These are phyloP conservation scores for Scleroderma bovista DNA, from an alignment of 768 basidiomycete species.

Conservation along the genomic window DNA sequence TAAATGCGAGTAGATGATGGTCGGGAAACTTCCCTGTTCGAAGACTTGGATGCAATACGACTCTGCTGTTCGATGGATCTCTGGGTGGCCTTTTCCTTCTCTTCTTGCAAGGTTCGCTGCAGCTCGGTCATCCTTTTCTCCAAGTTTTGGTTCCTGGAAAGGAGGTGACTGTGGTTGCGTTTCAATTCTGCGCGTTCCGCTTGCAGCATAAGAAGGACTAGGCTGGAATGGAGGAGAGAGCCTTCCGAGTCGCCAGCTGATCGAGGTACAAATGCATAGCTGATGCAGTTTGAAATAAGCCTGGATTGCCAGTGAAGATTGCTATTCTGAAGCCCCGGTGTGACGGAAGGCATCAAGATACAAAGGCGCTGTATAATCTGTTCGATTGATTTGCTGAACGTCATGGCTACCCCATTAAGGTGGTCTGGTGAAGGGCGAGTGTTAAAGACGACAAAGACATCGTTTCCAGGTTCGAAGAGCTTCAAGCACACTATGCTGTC, in stretches of 20 bases:
- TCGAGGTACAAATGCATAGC: slow-evolving; percentile 45
- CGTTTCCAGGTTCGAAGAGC: slow-evolving; percentile 14
- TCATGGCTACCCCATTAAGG: slow-evolving; percentile 48
- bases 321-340: slow-evolving; percentile 20
- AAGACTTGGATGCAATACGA: not conserved
- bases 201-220: slow-evolving; percentile 39
- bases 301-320: slow-evolving; percentile 49
- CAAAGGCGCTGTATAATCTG: slow-evolving; percentile 37
- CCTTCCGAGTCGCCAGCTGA: slow-evolving; percentile 18
- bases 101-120: slow-evolving; percentile 3
- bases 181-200: slow-evolving; percentile 37
- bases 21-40: not conserved
- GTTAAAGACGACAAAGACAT: slow-evolving; percentile 56
- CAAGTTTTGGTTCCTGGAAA: slow-evolving; percentile 17
- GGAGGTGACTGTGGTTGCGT: slow-evolving; percentile 19
- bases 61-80: slow-evolving; percentile 6
- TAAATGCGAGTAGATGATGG: not conserved
- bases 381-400: slow-evolving; percentile 41
- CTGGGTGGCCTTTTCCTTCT: not conserved
- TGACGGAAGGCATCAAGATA: slow-evolving; percentile 40
- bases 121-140: slow-evolving; percentile 21
- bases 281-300: slow-evolving; percentile 48
- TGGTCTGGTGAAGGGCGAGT: slow-evolving; percentile 49
- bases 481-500: slow-evolving; percentile 50
- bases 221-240: slow-evolving; percentile 43